Conservation (phyloP, 164 flowering plant species). For the Vitis rotundifolia region DNA sequence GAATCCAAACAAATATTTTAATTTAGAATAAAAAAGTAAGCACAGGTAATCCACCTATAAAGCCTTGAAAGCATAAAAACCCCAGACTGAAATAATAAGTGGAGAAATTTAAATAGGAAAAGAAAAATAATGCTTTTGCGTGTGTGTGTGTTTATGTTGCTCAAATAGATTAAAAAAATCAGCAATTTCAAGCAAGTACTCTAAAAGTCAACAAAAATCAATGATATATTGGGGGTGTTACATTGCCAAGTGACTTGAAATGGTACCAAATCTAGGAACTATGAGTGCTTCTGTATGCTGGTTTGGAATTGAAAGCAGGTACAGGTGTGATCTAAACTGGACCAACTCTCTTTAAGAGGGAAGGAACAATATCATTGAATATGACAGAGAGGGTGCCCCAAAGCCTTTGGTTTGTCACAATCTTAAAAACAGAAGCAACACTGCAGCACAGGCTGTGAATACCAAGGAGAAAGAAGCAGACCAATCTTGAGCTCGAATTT, state of each 20-base stretch:
- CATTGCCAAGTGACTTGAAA: background rate
- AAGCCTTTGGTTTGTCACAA: conserved; percentile 7
- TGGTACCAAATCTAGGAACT: background rate
- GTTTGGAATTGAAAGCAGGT: background rate
- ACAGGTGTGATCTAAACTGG: no score
- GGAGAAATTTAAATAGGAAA: no score
- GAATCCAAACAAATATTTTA: no score
- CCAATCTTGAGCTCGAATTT: conserved; percentile 9
- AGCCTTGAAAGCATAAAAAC: no score
- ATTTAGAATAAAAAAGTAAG: no score
- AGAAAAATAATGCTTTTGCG: background rate
- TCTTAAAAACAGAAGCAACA: conserved; percentile 18
- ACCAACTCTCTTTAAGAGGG: background rate
- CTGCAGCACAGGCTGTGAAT: conserved; percentile 7
- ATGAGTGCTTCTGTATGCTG: conserved; percentile 5
- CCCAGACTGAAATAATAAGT: no score
- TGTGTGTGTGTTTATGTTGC: background rate
- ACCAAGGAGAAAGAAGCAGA: conserved; percentile 8
- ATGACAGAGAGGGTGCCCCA: background rate
- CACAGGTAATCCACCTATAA: no score
- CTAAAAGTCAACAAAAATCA: conserved; percentile 11
- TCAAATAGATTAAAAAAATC: conserved; percentile 10
- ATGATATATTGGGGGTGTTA: background rate
- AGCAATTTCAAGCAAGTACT: conserved; percentile 11
- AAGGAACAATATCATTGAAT: background rate